Conservation (phyloP, 805 yeast species). For the Debaryomyces castellii region DNA sequence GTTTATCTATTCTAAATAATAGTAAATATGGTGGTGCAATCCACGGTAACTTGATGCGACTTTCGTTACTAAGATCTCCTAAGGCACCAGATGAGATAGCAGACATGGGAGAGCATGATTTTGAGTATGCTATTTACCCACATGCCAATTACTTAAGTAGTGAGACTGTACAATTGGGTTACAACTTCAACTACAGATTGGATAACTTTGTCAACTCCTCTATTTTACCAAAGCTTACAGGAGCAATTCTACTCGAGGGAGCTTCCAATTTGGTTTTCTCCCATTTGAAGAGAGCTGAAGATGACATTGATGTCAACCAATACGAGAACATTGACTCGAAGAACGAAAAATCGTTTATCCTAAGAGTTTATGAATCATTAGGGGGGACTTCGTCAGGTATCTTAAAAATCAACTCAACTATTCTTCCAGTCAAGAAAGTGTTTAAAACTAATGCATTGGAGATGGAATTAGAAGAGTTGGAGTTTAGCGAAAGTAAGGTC, state of each 20-base stretch:
- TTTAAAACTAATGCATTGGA: slow-evolving; percentile 61
- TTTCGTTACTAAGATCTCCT: slow-evolving; percentile 84
- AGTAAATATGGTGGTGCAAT: slow-evolving; percentile 90
- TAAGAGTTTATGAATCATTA: slow-evolving; percentile 81
- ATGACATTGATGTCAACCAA: slow-evolving; percentile 59
- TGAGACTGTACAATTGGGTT: slow-evolving; percentile 70
- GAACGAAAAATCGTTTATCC: slow-evolving; percentile 45
- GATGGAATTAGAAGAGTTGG: slow-evolving; percentile 44
- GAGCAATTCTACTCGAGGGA: slow-evolving; percentile 35
- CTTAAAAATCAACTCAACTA: slow-evolving; percentile 39
- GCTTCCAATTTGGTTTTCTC: slow-evolving; percentile 65
- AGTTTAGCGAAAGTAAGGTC: slow-evolving; percentile 28
- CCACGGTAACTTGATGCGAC: slow-evolving; percentile 88
- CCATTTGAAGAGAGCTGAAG: slow-evolving; percentile 84
- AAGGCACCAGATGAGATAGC: slow-evolving; percentile 94
- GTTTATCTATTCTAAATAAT: slow-evolving; percentile 82
- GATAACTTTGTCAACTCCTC: slow-evolving; percentile 14
- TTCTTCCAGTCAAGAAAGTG: slow-evolving; percentile 45
- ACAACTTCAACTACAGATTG: slow-evolving; percentile 69
- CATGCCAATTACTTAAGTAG: slow-evolving; percentile 67
- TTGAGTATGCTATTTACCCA: slow-evolving; percentile 82
- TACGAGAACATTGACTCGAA: slow-evolving; percentile 48
- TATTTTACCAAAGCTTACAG: slow-evolving; percentile 14
- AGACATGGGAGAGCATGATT: slow-evolving; percentile 85
- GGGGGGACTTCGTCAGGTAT: slow-evolving; percentile 72